phyloP scores from a whole-genome alignment of 2,329 filamentous ascomycete genomes.

The Talaromyces sp. region DNA sequence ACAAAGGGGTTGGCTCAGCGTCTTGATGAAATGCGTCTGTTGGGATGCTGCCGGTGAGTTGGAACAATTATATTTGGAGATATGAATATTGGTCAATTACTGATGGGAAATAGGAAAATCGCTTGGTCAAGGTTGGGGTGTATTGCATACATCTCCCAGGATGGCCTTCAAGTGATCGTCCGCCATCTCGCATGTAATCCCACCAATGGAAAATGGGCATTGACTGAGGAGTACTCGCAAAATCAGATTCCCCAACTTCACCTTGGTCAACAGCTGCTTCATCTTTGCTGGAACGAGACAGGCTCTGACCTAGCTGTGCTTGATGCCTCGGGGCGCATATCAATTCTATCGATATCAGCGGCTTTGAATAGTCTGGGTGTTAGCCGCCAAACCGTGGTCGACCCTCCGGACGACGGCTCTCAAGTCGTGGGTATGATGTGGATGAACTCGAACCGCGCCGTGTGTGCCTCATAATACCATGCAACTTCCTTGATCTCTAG shows the following conservation, averaged over 20 bases:
- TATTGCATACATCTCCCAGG: constrained; percentile 73
- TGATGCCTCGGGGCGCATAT: constrained; percentile 73
- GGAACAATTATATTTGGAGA: background rate
- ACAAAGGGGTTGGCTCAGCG: constrained; percentile 68
- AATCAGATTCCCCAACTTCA: constrained; percentile 60
- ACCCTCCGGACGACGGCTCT: constrained; percentile 69
- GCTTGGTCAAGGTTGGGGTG: constrained; percentile 86
- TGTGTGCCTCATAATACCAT: constrained; percentile 20
- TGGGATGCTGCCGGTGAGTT: constrained; percentile 78
- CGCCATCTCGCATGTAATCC: constrained; percentile 68
- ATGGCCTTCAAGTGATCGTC: constrained; percentile 68
- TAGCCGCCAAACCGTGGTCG: constrained; percentile 61
- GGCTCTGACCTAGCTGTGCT: constrained; percentile 79
- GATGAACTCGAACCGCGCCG: constrained; percentile 61
- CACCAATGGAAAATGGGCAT: constrained; percentile 68
- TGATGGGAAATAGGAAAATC: constrained; percentile 59
- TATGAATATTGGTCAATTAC: background rate
- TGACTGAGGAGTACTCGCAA: constrained; percentile 68
- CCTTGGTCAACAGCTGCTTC: constrained; percentile 66
- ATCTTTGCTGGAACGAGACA: constrained; percentile 76
- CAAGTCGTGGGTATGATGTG: constrained; percentile 82
- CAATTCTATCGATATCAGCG: constrained; percentile 68
- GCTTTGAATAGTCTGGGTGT: constrained; percentile 69
- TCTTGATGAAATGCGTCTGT: constrained; percentile 70
- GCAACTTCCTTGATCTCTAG: background rate